A percentile compares a stretch with the other conserved stretches of the same genome.
These are phyloP conservation scores for Penicillium decumbens DNA, from an alignment of 2,329 filamentous ascomycete genomes.

Conservation along the genomic window DNA sequence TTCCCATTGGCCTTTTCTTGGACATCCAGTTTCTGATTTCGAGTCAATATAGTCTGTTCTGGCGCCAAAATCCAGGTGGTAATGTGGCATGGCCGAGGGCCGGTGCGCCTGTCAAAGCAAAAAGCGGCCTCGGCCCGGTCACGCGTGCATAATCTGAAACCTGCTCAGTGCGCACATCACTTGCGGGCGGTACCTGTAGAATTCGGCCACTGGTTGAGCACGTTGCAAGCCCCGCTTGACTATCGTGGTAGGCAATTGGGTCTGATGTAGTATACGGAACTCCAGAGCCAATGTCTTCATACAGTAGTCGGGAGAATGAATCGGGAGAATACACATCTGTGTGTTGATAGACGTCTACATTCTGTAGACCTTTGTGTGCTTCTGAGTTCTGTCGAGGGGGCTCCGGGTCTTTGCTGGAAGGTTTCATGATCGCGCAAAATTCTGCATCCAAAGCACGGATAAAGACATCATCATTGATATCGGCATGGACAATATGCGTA, in stretches of 20 bases:
- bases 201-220: background rate
- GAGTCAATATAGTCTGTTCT: conserved; percentile 9
- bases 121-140: background rate
- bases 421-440: background rate
- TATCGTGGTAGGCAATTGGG: background rate
- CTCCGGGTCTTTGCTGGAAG: background rate
- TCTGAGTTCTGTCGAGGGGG: background rate
- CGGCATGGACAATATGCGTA: background rate
- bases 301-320: background rate
- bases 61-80: conserved; percentile 20
- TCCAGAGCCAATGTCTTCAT: background rate
- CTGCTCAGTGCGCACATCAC: background rate
- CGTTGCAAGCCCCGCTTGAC: background rate
- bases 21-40: too few relatives aligned
- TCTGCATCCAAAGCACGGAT: background rate
- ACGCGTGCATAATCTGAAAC: background rate
- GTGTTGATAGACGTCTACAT: background rate
- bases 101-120: background rate
- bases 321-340: background rate
- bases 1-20: background rate
- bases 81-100: background rate
- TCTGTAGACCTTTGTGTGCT: background rate
- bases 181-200: background rate
- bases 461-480: background rate
- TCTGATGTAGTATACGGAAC: background rate